Evolutionary conservation across 2,329 filamentous ascomycete genomes (phyloP).

Genomic region (Aureobasidium namibiae): DNA sequence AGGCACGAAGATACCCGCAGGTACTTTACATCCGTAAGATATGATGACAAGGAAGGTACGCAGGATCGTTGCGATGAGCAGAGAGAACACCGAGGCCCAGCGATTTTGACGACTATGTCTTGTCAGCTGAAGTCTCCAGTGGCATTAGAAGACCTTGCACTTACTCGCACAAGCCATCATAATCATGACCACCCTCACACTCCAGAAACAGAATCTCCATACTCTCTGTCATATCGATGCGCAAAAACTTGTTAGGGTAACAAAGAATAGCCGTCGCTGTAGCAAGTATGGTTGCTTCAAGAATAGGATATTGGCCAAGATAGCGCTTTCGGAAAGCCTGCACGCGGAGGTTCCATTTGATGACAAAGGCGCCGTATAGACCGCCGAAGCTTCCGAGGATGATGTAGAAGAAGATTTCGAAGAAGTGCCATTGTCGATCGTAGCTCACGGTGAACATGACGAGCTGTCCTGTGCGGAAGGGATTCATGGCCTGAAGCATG

Average conservation of each 20-base stretch:
- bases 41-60: slow-evolving; percentile 83
- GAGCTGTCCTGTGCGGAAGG: slow-evolving; percentile 89
- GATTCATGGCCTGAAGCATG: slow-evolving; percentile 68
- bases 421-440: slow-evolving; percentile 95
- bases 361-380: slow-evolving; percentile 90
- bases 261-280: slow-evolving; percentile 82
- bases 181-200: slow-evolving; percentile 82
- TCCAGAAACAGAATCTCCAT: slow-evolving; percentile 97
- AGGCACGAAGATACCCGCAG: slow-evolving; percentile 94
- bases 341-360: slow-evolving; percentile 90
- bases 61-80: slow-evolving; percentile 71
- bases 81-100: slow-evolving; percentile 67
- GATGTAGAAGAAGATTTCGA: slow-evolving; percentile 88
- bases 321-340: slow-evolving; percentile 94
- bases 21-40: slow-evolving; percentile 96
- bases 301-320: slow-evolving; percentile 70
- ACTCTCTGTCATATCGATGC: slow-evolving; percentile 98
- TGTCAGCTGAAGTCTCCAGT: slow-evolving; percentile 14
- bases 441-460: slow-evolving; percentile 99
- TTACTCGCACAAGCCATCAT: slow-evolving; percentile 79
- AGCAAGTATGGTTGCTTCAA: slow-evolving; percentile 79
- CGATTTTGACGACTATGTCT: slow-evolving; percentile 51
- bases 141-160: slow-evolving; percentile 17
- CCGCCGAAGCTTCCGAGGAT: slow-evolving; percentile 88
- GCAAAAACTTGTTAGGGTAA: slow-evolving; percentile 89